Evolutionary conservation across 305 asterid species (phyloP), one percentile per base, ranked within the genome.

Genomic region (Galium porrigens): DNA sequence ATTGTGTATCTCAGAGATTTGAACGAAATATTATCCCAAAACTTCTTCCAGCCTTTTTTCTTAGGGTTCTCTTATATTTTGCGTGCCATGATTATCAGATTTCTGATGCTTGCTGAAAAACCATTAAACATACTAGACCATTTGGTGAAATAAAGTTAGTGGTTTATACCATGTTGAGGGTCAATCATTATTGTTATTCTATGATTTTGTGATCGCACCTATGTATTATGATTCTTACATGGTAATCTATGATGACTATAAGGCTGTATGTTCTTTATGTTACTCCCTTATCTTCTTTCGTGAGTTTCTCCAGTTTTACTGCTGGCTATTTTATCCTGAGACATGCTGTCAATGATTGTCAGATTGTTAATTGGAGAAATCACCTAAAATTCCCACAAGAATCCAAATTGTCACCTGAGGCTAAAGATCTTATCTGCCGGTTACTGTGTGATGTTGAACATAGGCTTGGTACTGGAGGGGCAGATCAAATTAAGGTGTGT

Each of bases 281-380:
- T 58, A 33, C 22, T 58, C 48, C 20, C 6, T 58, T 34, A 18
- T 61, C 5, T 36, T 36, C 42, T 64, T 32, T 5, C 14, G 5
- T 52, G 56, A 46, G 52, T 37, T 52, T 22, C 57, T 1, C 25
- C 0, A n/a, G 52, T 52, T 6, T n/a, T 65, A 58, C 18, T 12
- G 61, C 53, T 70, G 42, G 27, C 49, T 58, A 14, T 4, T 36
- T 36, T 22, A 36, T 25, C 73, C 69, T 67, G 18, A 59, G 14
- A 65, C 57, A 62, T 61, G 59, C 62, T 58, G 10, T 39, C 51
- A 70, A 64, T 66, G 58, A 27, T 72, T 64, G 39, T 67, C 89
- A 90, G 94, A 90, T 90, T 76, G 97, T 90, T 67, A 95, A 88
- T 74, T 90, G 96, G 97, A 84, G 84, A 78, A 83, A 88, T 82